These are phyloP conservation scores for Tetratostichococcus sp. DNA, from an alignment of 139 green algal species.

Conservation along the genomic window DNA sequence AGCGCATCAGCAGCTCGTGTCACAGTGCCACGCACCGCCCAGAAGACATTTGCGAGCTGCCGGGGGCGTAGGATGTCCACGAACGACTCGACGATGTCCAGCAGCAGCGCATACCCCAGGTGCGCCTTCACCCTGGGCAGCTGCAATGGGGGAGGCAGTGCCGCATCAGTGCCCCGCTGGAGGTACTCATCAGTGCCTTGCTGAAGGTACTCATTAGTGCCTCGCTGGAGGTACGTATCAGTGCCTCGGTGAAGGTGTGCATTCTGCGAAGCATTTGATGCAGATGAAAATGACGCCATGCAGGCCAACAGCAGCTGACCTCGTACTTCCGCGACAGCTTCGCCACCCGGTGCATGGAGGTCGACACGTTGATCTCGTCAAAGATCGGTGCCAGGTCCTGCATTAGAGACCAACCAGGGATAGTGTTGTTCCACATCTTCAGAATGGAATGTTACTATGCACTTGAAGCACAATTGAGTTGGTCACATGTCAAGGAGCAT, in stretches of 20 bases:
- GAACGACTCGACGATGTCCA: conserved; percentile 19
- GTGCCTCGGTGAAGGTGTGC: too few species aligned
- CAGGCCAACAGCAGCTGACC: neutral
- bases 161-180: too few species aligned
- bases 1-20: too few species aligned
- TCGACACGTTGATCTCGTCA: conserved; percentile 68
- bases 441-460: too few species aligned
- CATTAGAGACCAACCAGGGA: neutral
- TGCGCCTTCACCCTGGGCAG: conserved; percentile 1
- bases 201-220: too few species aligned
- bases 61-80: conserved; percentile 49
- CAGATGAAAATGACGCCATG: too few species aligned
- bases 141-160: neutral
- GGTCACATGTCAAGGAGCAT: too few species aligned
- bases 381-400: conserved; percentile 32
- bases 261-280: too few species aligned
- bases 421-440: too few species aligned
- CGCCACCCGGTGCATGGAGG: conserved; percentile 57
- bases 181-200: too few species aligned
- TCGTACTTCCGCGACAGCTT: conserved; percentile 37
- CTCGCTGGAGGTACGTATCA: too few species aligned
- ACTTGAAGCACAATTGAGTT: too few species aligned
- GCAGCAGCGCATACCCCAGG: conserved; percentile 22
- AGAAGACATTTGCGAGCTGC: conserved; percentile 61
- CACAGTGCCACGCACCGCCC: conserved; percentile 7